Evolutionary conservation across 169 alveolate species (phyloP).

Genomic region (Cryptosporidium muris): DNA sequence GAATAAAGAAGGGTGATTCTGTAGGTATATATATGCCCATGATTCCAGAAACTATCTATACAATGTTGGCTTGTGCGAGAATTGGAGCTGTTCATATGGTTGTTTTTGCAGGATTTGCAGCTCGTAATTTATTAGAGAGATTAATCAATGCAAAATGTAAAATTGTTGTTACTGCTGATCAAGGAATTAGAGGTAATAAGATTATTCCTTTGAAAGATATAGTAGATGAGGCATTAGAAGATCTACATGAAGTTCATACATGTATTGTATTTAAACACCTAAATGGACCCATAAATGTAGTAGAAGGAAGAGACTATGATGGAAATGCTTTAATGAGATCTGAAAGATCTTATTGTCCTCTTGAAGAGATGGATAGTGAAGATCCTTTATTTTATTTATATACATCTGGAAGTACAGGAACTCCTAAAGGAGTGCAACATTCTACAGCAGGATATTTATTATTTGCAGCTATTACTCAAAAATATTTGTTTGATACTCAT

Average conservation of each 20-base stretch:
- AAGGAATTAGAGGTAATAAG: constrained; percentile 90
- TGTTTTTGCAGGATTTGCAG: constrained; percentile 97
- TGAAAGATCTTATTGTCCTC: constrained; percentile 89
- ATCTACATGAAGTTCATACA: constrained; percentile 77
- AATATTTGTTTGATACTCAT: constrained; percentile 87
- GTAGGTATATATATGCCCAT: constrained; percentile 96
- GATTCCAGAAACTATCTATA: constrained; percentile 90
- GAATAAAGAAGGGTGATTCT: constrained; percentile 92
- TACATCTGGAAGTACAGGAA: constrained; percentile 97
- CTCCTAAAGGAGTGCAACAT: constrained; percentile 94
- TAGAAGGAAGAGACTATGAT: constrained; percentile 82
- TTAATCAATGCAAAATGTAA: constrained; percentile 87
- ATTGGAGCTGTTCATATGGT: constrained; percentile 97
- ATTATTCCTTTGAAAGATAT: constrained; percentile 82
- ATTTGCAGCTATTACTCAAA: constrained; percentile 88
- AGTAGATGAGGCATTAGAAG: constrained; percentile 87
- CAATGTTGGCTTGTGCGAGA: constrained; percentile 96
- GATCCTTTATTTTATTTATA: constrained; percentile 92
- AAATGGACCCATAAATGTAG: constrained; percentile 75
- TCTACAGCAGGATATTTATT: constrained; percentile 92
- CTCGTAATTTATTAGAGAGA: constrained; percentile 91
- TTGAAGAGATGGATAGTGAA: constrained; percentile 93
- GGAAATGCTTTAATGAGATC: constrained; percentile 84
- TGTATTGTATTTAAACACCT: constrained; percentile 82
- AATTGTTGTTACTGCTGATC: constrained; percentile 87